phyloP scores from a whole-genome alignment of 192 early-diverging fungal species.

The Linnemannia zychae region DNA sequence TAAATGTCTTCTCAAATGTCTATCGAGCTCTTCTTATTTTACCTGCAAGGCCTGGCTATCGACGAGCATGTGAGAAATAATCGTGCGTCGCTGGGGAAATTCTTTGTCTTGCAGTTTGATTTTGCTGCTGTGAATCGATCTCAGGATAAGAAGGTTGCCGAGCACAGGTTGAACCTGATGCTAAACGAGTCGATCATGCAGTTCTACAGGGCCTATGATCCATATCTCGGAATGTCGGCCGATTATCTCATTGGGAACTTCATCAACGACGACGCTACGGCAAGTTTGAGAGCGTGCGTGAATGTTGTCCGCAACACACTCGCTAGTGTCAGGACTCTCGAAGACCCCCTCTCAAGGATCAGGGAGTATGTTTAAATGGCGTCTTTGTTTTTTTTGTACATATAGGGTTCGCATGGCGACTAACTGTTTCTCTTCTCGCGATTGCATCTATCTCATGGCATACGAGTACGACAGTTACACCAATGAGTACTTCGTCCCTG shows the following conservation, averaged over 20 bases:
- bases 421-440: conserved; percentile 13
- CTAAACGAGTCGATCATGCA: conserved; percentile 39
- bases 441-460: conserved; percentile 38
- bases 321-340: conserved; percentile 16
- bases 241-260: conserved; percentile 28
- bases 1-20: conserved; percentile 11
- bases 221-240: conserved; percentile 33
- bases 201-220: conserved; percentile 47
- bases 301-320: conserved; percentile 29
- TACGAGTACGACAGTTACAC: conserved; percentile 58
- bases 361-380: conserved; percentile 30
- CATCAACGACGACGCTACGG: conserved; percentile 19
- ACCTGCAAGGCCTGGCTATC: conserved; percentile 43
- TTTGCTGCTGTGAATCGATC: conserved; percentile 33
- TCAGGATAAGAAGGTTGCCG: conserved; percentile 7
- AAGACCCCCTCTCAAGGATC: conserved; percentile 55
- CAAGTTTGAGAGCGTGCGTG: conserved; percentile 34
- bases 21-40: conserved; percentile 24
- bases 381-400: conserved; percentile 18
- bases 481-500: conserved; percentile 47
- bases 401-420: neutral
- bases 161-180: conserved; percentile 36
- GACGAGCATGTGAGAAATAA: conserved; percentile 34
- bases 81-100: conserved; percentile 11
- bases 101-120: conserved; percentile 44